Conservation (phyloP, 1,284 basidiomycete genomes). For the Rhodofomes roseus region DNA sequence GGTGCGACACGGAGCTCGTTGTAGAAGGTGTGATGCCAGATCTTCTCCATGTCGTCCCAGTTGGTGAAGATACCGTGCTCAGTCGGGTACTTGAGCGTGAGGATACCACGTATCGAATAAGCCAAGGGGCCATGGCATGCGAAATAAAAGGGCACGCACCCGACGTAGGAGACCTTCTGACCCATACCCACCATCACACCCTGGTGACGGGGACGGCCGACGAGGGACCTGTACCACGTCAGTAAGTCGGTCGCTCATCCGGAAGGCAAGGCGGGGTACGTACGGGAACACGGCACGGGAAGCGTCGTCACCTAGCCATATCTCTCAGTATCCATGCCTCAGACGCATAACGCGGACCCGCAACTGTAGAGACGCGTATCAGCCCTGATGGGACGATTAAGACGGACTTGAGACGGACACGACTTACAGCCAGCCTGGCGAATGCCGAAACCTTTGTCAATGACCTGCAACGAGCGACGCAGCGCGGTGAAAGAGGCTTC, state of each 20-base stretch:
- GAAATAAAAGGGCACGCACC: conserved; percentile 40
- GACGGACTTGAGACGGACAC: no score
- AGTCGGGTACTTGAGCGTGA: conserved; percentile 87
- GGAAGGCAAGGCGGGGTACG: conserved; percentile 22
- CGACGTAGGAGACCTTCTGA: conserved; percentile 87
- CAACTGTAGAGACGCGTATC: conserved; percentile 36
- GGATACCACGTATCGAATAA: conserved; percentile 93
- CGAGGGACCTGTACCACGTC: conserved; percentile 62
- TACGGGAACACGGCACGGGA: conserved; percentile 72
- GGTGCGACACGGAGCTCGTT: conserved; percentile 80
- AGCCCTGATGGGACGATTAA: conserved; percentile 13
- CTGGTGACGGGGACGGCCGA: conserved; percentile 89
- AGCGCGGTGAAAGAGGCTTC: neutral
- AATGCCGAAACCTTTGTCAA: conserved; percentile 89
- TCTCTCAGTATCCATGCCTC: neutral
- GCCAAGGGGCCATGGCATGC: conserved; percentile 37
- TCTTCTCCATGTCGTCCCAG: conserved; percentile 97
- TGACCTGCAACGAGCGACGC: conserved; percentile 44
- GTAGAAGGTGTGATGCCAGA: conserved; percentile 92
- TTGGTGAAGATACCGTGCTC: conserved; percentile 90
- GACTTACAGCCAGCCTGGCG: conserved; percentile 89
- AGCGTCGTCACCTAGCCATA: conserved; percentile 58
- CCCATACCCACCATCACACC: conserved; percentile 92
- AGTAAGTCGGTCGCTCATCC: conserved; percentile 2
- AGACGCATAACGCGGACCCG: conserved; percentile 35